Conservation (phyloP, 345 rosid species). For the Clarkia xantiana region DNA sequence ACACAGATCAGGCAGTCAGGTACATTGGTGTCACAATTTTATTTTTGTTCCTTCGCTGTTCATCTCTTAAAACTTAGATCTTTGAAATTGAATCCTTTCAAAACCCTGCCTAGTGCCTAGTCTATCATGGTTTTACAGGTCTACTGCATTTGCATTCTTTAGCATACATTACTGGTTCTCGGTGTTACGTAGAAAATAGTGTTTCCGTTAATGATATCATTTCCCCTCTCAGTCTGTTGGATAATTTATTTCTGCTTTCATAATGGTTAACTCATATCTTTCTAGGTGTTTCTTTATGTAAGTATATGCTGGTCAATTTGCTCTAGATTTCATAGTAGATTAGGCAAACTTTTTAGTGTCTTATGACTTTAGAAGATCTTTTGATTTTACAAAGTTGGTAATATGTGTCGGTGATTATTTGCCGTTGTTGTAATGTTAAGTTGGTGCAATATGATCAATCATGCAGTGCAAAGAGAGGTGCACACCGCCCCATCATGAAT, state of each 20-base stretch:
- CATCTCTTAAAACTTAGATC: not conserved
- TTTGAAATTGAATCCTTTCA: not conserved
- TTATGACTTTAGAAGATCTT: too few species aligned
- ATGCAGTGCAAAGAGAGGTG: constrained; percentile 55
- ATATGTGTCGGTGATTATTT: not conserved
- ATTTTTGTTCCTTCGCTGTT: not conserved
- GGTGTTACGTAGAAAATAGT: too few species aligned
- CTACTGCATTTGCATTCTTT: too few species aligned
- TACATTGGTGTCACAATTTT: constrained; percentile 7
- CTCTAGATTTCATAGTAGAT: too few species aligned
- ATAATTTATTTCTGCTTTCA: too few species aligned
- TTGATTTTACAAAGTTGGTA: not conserved
- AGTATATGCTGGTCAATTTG: too few species aligned
- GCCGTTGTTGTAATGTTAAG: not conserved
- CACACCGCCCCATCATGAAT: constrained; percentile 67
- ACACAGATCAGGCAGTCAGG: constrained; percentile 61
- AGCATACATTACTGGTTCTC: too few species aligned
- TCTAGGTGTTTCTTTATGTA: too few species aligned
- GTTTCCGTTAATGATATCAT: too few species aligned
- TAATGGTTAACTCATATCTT: too few species aligned
- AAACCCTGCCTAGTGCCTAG: not conserved
- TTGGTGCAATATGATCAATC: constrained; percentile 3
- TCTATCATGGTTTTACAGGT: not conserved
- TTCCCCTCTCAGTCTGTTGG: too few species aligned
- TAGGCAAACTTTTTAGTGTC: too few species aligned